A percentile compares a stretch with the other conserved stretches of the same genome.
These are phyloP conservation scores for Leccinum subgranulosum DNA, from an alignment of 768 basidiomycete species.

Conservation along the genomic window DNA sequence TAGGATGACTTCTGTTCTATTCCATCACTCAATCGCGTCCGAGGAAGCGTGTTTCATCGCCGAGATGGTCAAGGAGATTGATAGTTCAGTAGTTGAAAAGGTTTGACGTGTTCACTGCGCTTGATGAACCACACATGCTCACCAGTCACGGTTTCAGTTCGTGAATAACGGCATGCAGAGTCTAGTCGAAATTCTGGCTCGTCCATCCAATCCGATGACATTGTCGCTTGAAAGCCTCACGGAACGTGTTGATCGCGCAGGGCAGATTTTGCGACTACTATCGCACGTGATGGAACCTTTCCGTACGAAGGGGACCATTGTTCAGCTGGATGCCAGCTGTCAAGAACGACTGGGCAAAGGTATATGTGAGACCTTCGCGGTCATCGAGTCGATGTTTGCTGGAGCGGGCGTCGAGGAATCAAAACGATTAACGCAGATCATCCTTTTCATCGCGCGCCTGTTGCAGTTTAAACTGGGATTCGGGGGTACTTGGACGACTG, in stretches of 20 bases:
- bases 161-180: slow-evolving; percentile 71
- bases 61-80: slow-evolving; percentile 74
- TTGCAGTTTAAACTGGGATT: slow-evolving; percentile 75
- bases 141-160: slow-evolving; percentile 42
- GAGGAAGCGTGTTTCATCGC: slow-evolving; percentile 83
- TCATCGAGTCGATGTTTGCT: slow-evolving; percentile 37
- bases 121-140: neutral
- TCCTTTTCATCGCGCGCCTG: slow-evolving; percentile 61
- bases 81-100: slow-evolving; percentile 63
- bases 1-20: slow-evolving; percentile 61
- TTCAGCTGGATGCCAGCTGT: slow-evolving; percentile 43
- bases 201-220: slow-evolving; percentile 17
- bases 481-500: slow-evolving; percentile 52
- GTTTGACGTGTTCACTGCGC: slow-evolving; percentile 30
- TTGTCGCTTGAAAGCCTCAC: slow-evolving; percentile 29
- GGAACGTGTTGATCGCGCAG: slow-evolving; percentile 50
- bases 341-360: slow-evolving; percentile 58
- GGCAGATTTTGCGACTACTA: slow-evolving; percentile 68
- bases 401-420: slow-evolving; percentile 17
- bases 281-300: slow-evolving; percentile 67
- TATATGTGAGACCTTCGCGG: slow-evolving; percentile 39
- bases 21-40: slow-evolving; percentile 68
- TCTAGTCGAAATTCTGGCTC: slow-evolving; percentile 54
- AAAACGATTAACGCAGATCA: slow-evolving; percentile 36
- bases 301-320: slow-evolving; percentile 43